Conservation (phyloP, 768 basidiomycete genomes). For the Kwoniella sp. region DNA sequence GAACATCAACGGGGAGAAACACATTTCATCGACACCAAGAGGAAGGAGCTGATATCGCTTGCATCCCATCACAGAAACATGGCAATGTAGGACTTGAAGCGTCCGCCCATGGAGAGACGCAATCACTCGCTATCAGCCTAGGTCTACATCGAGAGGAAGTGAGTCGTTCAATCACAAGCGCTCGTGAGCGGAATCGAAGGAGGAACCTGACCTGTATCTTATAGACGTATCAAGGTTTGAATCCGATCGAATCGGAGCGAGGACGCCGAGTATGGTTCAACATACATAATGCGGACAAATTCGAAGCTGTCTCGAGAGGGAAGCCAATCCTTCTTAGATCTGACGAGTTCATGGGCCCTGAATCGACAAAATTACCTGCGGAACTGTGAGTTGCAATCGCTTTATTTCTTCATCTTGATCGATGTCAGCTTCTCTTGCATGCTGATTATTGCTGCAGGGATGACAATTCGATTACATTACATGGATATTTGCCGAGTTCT, state of each 20-base stretch:
- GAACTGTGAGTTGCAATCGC: constrained; percentile 28
- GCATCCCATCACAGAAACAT: constrained; percentile 13
- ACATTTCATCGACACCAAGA: no score
- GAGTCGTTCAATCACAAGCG: background rate
- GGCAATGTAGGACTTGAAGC: constrained; percentile 23
- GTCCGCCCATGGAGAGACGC: constrained; percentile 24
- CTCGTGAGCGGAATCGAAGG: background rate
- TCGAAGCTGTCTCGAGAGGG: constrained; percentile 26
- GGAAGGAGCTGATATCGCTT: no score
- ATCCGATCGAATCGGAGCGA: constrained; percentile 38
- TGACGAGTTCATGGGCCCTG: constrained; percentile 38
- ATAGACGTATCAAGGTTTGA: constrained; percentile 17
- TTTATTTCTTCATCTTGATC: background rate
- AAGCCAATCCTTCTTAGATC: constrained; percentile 34
- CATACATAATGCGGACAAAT: constrained; percentile 40
- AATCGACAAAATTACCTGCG: constrained; percentile 28
- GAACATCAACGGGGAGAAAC: no score
- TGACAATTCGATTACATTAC: constrained; percentile 31
- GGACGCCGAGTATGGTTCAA: constrained; percentile 33
- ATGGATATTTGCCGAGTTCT: constrained; percentile 26
- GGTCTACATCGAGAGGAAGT: constrained; percentile 28
- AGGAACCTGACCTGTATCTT: no score
- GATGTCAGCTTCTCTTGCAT: background rate
- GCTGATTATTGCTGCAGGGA: constrained; percentile 16
- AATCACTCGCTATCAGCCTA: constrained; percentile 21